Evolutionary conservation across 441 rosid species (phyloP), one percentile per base, ranked within the genome.

Genomic region (Mallotus repandus): DNA sequence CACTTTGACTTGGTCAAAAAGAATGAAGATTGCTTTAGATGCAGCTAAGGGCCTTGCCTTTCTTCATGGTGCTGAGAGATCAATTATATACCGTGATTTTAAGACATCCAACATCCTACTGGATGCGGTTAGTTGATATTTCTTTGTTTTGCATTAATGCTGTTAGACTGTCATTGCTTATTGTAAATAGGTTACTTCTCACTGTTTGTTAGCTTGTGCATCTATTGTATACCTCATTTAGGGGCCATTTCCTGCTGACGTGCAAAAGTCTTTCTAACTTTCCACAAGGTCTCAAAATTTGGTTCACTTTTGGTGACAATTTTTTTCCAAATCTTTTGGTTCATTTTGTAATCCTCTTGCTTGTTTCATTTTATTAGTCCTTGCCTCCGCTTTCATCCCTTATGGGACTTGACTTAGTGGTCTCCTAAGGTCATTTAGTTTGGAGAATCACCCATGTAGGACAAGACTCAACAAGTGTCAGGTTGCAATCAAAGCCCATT

Each of bases 31-130:
- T 82, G 99, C 99, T 59, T 78, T 91, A 66, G 87, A 89, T 66
- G 98, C 94, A 69, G 99, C 99, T 59, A 91, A 85, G 84, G 98
- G 99, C 68, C 97, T 96, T 71, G 96, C 97, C 43, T 86, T 84
- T 89, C 99, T 96, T 85, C 99, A 93, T 82, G 91, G 90, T 74
- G 96, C 96, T 29, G 91, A 92, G 80, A 88, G 94, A 63, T 86
- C 97, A 19, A 78, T 96, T 79, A 96, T 96, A 74, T 96, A 96
- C 82, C 97, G 98, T 19, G 99, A 96, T 81, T 88, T 96, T 80
- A 96, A 96, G 92, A 94, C 98, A 70, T 92, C 99, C 66, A 96
- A 96, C 82, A 84, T 96, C 87, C 90, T 96, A 82, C 86, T 96
- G 77, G 97, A 91, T 76, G 86, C 66, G 83, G 97, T 93, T 72